Evolutionary conservation across 305 asterid species (phyloP), one percentile per base, ranked within the genome.

Genomic region (Fraxinus floribunda): DNA sequence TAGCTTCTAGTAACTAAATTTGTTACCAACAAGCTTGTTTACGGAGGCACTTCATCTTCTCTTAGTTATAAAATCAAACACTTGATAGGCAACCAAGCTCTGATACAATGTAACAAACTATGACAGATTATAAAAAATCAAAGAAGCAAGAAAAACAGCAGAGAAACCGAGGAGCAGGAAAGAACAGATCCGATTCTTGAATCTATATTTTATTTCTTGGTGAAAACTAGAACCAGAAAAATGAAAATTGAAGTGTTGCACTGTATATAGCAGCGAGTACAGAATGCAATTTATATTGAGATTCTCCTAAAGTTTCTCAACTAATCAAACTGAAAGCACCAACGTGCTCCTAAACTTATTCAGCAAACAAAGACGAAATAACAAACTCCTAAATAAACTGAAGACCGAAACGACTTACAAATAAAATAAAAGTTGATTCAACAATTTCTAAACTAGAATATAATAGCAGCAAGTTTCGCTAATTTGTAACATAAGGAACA

Each of bases 201-300:
- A 46, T 46, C 55, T 46, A 4, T 46, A 46, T 46, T 46, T 46
- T 46, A 46, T 46, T 44, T 46, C n/a, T 46, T 46, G 55, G 16
- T 46, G 55, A 46, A 46, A 46, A 46, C 55, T 46, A 46, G 55
- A 46, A 46, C 55, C 6, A 13, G 55, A 46, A 46, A 46, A 46
- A 46, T 41, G 15, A 10, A 41, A 41, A 41, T 13, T 41, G 49
- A 41, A 41, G 55, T 46, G 52, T 4, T 44, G 52, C 52, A 44
- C 16, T 44, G 16, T 44, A 44, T 10, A 44, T 41, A 39, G 49
- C 49, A 39, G 49, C 11, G 16, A 41, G 52, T 41, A 44, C 5
- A 81, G 89, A 94, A 79, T 94, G 85, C 84, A 89, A 49, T 49
- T 49, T 49, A 44, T 49, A 16, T 15, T 15, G 7, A 49, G 20